Evolutionary conservation across 1,284 basidiomycete species (phyloP), one percentile per base, ranked within the genome.

Genomic region (Ustilago lituana): DNA sequence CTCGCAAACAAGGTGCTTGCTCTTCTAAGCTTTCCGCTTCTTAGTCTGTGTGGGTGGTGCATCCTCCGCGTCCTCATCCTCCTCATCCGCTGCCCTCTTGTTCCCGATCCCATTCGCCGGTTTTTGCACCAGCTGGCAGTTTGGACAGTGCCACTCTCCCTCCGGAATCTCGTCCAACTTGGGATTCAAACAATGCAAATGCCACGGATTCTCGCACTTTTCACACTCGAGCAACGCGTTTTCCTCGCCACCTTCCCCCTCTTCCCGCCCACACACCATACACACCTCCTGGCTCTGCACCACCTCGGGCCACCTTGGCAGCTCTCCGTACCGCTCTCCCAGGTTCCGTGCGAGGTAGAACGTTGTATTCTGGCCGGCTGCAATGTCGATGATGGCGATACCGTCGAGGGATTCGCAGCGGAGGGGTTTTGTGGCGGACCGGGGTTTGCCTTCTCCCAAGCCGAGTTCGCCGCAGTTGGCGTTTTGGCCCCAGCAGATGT

Each of bases 191-290:
- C 94, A 98, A 4, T 85, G 85, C 12, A 91, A 84, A 81, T 98
- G 94, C 81, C 91, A 96, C 0, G 93, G 92, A 41, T 87, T 86
- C 78, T 97, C 94, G 81, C 94, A 98, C 90, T 73, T 76, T 85
- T 61, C 64, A 90, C 80, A 82, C 50, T 80, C 80, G 29, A 82
- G 63, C 52, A 80, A 50, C 22, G 67, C 70, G 32, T 78, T 64
- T 9, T 69, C 58, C 24, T 68, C 62, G 5, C 62, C 62, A 17
- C 62, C 62, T 24, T 59, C 56, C 9, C 62, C 62, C 4, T 95
- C 93, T 70, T 94, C 40, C 92, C 83, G 24, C 37, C 85, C 83
- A 79, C 94, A 97, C 6, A 87, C 85, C 9, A 91, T 83, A 81
- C 94, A 97, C 8, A 86, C 77, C 17, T 89, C 86, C 0, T 89